Conservation (phyloP, 441 rosid genomes). For the Gossypium laxum region DNA sequence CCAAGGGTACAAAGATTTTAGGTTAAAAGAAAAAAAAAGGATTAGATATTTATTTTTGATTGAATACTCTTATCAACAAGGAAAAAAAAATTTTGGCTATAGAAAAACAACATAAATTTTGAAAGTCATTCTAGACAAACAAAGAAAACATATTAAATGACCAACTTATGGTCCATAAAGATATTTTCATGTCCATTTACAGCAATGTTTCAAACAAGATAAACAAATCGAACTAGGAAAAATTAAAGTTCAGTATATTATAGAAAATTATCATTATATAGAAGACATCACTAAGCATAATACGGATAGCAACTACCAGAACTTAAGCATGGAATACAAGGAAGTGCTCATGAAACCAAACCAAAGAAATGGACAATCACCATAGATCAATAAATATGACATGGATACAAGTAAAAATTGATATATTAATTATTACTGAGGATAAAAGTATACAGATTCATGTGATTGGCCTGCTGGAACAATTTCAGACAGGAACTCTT, state of each 20-base stretch:
- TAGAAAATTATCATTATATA: background rate
- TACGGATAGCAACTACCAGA: background rate
- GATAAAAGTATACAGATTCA: constrained; percentile 46
- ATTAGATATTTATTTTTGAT: background rate
- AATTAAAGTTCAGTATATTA: background rate
- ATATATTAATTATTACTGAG: background rate
- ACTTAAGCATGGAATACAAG: background rate
- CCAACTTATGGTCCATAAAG: background rate
- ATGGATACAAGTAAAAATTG: background rate
- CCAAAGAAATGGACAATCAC: background rate
- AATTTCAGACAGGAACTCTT: constrained; percentile 85
- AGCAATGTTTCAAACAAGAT: background rate
- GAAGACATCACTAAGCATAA: constrained; percentile 1
- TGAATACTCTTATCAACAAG: background rate
- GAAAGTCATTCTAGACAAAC: constrained; percentile 2
- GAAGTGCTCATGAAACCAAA: background rate
- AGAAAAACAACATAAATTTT: background rate
- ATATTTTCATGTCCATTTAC: background rate
- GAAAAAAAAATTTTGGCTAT: background rate
- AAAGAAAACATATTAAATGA: background rate
- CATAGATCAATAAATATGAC: background rate
- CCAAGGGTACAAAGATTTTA: background rate
- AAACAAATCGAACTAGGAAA: background rate
- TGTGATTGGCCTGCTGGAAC: constrained; percentile 40
- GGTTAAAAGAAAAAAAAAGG: background rate